Conservation (phyloP, 257 asterid species). For the Leonotis leonurus region DNA sequence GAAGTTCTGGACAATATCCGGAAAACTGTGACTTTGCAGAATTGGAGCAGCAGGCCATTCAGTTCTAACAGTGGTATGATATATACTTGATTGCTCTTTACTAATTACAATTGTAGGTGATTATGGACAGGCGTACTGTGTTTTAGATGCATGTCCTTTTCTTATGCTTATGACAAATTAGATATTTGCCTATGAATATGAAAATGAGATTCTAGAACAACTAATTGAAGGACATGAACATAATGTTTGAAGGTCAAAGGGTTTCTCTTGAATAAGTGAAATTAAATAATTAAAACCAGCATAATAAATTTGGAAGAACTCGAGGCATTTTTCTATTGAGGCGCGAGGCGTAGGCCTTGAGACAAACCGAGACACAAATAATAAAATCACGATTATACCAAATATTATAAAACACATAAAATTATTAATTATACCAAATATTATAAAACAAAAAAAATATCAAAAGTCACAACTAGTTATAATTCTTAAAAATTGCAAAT, state of each 20-base stretch:
- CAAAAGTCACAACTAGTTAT: too few species aligned
- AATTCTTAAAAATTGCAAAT: too few species aligned
- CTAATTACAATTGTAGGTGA: background rate
- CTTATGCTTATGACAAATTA: background rate
- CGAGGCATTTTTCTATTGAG: too few species aligned
- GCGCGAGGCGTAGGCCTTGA: too few species aligned
- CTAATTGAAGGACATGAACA: background rate
- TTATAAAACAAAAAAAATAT: too few species aligned
- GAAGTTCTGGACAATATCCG: conserved; percentile 25
- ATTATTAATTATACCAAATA: too few species aligned
- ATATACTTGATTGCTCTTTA: background rate
- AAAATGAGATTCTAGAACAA: background rate
- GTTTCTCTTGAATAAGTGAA: background rate
- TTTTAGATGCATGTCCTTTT: background rate
- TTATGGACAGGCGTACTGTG: background rate
- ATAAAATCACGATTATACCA: too few species aligned
- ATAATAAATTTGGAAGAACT: too few species aligned
- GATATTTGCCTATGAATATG: too few species aligned
- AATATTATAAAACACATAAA: too few species aligned
- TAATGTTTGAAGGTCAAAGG: too few species aligned
- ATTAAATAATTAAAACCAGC: background rate
- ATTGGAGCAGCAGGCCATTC: conserved; percentile 54
- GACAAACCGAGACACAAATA: too few species aligned
- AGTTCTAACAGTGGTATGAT: conserved; percentile 62
- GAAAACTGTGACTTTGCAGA: conserved; percentile 26